Percentiles rank a stretch among this genome's conserved stretches.
Conservation (phyloP, 768 basidiomycete genomes). For the Panaeolus cyanescens region DNA sequence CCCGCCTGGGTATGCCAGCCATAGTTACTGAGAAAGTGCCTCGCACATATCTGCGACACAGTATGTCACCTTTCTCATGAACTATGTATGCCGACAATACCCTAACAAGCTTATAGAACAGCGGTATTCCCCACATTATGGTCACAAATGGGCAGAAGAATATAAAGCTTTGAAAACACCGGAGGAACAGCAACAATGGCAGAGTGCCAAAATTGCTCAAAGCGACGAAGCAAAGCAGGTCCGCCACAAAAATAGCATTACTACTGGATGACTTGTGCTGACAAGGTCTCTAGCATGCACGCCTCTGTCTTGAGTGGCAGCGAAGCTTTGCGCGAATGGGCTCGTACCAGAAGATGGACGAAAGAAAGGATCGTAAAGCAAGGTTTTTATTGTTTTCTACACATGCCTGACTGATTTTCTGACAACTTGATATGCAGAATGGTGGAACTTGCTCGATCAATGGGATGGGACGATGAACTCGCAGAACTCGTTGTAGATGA, state of each 20-base stretch:
- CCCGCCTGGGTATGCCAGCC: background rate
- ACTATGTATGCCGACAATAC: background rate
- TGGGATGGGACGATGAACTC: slow-evolving; percentile 13
- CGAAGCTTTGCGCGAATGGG: background rate
- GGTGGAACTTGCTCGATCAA: slow-evolving; percentile 1
- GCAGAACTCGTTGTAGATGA: background rate
- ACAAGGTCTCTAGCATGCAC: slow-evolving; percentile 5
- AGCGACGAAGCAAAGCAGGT: background rate
- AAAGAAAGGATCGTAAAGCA: background rate
- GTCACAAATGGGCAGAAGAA: background rate
- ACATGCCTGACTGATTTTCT: background rate
- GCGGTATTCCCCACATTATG: background rate
- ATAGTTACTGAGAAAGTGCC: background rate
- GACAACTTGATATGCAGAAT: slow-evolving; percentile 2
- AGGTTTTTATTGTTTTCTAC: background rate
- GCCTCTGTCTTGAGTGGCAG: background rate
- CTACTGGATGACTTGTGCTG: background rate
- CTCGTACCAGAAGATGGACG: background rate
- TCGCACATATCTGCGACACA: background rate
- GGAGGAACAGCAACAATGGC: background rate
- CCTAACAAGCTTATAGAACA: background rate
- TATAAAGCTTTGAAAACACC: background rate
- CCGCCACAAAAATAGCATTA: background rate
- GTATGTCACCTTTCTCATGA: background rate
- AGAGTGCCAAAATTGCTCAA: background rate